Percentiles rank a stretch among this genome's conserved stretches.
phyloP scores from a whole-genome alignment of 2,329 filamentous ascomycete genomes.

The Talaromyces albobiverticillius region DNA sequence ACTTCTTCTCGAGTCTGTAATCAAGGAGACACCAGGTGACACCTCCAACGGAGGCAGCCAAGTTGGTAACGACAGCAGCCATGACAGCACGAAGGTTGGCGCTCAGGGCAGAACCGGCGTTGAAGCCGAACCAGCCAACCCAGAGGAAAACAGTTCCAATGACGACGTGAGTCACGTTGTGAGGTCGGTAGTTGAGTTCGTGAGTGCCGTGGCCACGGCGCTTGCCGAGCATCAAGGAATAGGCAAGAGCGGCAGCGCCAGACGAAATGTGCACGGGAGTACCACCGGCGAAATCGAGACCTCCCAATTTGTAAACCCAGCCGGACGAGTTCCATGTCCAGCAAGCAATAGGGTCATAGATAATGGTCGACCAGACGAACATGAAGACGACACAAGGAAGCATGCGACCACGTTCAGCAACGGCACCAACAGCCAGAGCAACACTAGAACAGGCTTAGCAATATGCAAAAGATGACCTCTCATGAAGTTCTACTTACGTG shows the following conservation, averaged over 20 bases:
- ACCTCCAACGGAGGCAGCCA: constrained; percentile 78
- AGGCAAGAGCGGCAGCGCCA: constrained; percentile 78
- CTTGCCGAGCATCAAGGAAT: constrained; percentile 89
- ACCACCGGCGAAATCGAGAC: constrained; percentile 84
- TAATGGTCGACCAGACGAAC: constrained; percentile 85
- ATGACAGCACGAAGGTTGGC: constrained; percentile 83
- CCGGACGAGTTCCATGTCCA: constrained; percentile 89
- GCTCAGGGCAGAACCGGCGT: constrained; percentile 75
- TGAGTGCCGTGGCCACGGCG: constrained; percentile 79
- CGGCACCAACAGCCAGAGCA: constrained; percentile 77
- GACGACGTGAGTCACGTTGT: constrained; percentile 90
- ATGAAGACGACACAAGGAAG: constrained; percentile 87
- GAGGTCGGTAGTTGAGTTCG: constrained; percentile 85
- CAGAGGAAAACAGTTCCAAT: constrained; percentile 91
- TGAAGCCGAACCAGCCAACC: constrained; percentile 96
- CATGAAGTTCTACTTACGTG: constrained; percentile 60
- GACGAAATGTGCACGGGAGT: constrained; percentile 88
- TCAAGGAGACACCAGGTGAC: constrained; percentile 89
- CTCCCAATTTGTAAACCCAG: constrained; percentile 77
- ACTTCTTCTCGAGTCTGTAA: constrained; percentile 84
- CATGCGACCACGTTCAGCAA: constrained; percentile 84
- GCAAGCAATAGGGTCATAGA: constrained; percentile 91
- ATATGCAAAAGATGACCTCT: not conserved
- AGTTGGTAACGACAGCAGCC: constrained; percentile 81
- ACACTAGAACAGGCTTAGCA: constrained; percentile 52